These are phyloP conservation scores for Pythium myriotylum DNA, from an alignment of 352 stramenopile genomes.

Conservation along the genomic window DNA sequence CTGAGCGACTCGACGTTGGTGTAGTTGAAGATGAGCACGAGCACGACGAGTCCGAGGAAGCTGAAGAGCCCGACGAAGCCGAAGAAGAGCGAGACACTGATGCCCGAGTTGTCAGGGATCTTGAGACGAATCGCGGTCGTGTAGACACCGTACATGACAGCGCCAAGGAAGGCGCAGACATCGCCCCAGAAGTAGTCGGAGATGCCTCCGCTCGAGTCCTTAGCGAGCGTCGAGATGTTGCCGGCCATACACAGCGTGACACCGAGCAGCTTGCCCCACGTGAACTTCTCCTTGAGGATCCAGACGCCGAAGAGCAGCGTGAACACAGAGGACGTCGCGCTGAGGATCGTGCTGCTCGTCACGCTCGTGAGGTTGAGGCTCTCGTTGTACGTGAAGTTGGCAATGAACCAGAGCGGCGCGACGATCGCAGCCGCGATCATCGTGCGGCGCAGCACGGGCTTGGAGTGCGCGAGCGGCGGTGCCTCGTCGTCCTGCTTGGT, in stretches of 20 bases:
- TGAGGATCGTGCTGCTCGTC: conserved; percentile 95
- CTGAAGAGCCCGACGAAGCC: conserved; percentile 94
- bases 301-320: conserved; percentile 91
- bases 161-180: conserved; percentile 66
- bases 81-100: conserved; percentile 94
- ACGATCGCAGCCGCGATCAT: conserved; percentile 61
- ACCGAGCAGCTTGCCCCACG: conserved; percentile 77
- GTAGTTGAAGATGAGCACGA: conserved; percentile 71
- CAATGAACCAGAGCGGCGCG: conserved; percentile 95
- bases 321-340: conserved; percentile 93
- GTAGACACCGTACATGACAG: conserved; percentile 95
- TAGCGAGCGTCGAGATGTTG: conserved; percentile 84
- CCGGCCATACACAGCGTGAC: conserved; percentile 88
- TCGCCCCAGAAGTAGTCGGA: conserved; percentile 59
- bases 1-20: conserved; percentile 62
- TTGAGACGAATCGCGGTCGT: conserved; percentile 81
- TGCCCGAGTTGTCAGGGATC: conserved; percentile 80
- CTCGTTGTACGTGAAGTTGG: conserved; percentile 95
- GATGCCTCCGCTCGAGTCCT: conserved; percentile 51
- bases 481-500: conserved; percentile 17
- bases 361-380: conserved; percentile 92
- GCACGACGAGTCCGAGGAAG: conserved; percentile 71
- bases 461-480: conserved; percentile 17
- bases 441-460: conserved; percentile 39
- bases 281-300: conserved; percentile 81